phyloP scores from a whole-genome alignment of 306 rosid genomes.

The Ammopiptanthus mongolicus region DNA sequence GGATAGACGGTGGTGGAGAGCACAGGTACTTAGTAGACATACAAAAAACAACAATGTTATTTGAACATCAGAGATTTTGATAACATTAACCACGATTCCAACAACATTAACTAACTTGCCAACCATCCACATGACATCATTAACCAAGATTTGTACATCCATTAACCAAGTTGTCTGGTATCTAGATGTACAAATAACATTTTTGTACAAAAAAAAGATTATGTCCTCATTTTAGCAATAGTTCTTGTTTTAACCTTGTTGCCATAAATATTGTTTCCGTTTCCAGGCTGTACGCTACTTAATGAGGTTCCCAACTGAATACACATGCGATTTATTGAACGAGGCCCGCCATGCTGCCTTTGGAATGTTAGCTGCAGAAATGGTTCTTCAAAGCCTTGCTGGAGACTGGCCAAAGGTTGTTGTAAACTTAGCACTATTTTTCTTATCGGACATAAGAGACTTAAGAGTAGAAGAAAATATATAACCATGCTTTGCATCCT shows the following conservation, averaged over 20 bases:
- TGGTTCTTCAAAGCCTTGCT: slow-evolving; percentile 49
- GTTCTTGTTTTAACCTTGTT: not conserved
- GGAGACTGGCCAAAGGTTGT: slow-evolving; percentile 68
- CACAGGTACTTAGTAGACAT: slow-evolving; percentile 52
- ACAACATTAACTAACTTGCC: no score
- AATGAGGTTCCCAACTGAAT: slow-evolving; percentile 82
- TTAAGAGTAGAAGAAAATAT: not conserved
- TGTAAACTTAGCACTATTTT: slow-evolving; percentile 12
- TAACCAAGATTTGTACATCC: no score
- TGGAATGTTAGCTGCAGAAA: slow-evolving; percentile 70
- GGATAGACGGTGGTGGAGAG: slow-evolving; percentile 95
- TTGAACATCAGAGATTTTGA: no score
- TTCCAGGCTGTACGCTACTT: slow-evolving; percentile 84
- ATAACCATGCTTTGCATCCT: not conserved
- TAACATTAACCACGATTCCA: no score
- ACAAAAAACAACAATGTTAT: no score
- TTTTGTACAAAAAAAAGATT: not conserved
- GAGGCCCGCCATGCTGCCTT: slow-evolving; percentile 78
- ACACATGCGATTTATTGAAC: slow-evolving; percentile 71
- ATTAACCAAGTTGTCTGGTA: no score
- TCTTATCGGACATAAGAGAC: not conserved
- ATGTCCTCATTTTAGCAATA: not conserved
- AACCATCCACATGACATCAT: no score
- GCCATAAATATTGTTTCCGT: slow-evolving; percentile 7
- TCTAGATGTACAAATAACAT: no score